Base-by-base conservation (phyloP, 1,139 yeast genomes). In the Geotrichum carabidarum region DNA sequence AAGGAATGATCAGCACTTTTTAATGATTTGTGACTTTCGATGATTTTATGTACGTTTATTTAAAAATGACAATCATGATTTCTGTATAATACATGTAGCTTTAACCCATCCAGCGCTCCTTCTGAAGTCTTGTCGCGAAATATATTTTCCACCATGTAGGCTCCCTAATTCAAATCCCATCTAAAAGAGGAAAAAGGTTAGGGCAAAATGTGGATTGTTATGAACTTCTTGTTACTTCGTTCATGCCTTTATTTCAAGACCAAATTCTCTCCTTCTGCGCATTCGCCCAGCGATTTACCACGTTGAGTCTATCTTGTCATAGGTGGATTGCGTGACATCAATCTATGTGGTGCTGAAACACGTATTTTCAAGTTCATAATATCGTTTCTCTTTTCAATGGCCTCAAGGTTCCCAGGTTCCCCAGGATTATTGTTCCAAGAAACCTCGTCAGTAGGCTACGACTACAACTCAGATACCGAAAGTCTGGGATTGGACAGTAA, bases 1-100 rank as follows among this genome's bases (percentile, higher is more conserved):
- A 32, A 47, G 44, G 11, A 45, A 51, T 34, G 50, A 50, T 15
- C 44, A 47, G 40, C 44, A 45, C 38, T 40, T 40, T 18, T 35
- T 56, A 43, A 50, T 51, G 55, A 51, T 56, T 17, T 56, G 51
- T 45, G 58, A 56, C 46, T 56, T 56, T 34, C 48, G 53, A 31
- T 56, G 50, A 48, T 22, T 32, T 32, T 32, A 12, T 7, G 27
- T 22, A 22, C 27, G 27, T 22, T 22, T 22, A 22, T 22, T 22
- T 22, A 22, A 22, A 22, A 22, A 22, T 22, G 4, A 3, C 27
- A 22, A 5, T 22, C 27, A 22, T 22, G 27, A 22, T 22, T 22
- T 22, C 27, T 22, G 27, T 22, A 3, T 22, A n/a, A n/a, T 22
- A 22, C 27, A n/a, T 22, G 27, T 22, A 22, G 27, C 27, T 22